Conservation (phyloP, 257 asterid species). For the Lavandula angustifolia region DNA sequence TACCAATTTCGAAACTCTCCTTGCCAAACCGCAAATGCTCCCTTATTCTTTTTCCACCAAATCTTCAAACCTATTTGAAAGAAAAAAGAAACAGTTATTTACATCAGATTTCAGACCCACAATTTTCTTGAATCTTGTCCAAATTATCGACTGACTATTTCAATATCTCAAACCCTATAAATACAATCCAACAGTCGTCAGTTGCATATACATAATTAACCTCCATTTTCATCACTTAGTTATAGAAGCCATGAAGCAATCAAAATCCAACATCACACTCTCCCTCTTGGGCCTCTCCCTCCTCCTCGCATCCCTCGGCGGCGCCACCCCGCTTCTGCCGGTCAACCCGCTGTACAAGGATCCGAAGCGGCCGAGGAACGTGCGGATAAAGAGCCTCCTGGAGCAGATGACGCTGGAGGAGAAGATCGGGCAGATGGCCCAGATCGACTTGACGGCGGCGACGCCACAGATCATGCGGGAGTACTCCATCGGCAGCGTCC, state of each 20-base stretch:
- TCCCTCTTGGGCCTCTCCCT: neutral
- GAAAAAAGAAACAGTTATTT: no score
- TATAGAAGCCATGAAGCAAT: neutral
- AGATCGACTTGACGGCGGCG: constrained; percentile 32
- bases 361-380: constrained; percentile 29
- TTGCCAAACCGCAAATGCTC: no score
- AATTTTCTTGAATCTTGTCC: no score
- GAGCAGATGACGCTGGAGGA: constrained; percentile 45
- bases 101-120: no score
- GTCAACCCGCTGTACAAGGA: constrained; percentile 36
- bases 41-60: no score
- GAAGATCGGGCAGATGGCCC: constrained; percentile 50
- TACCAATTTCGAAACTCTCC: no score
- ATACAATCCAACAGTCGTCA: no score
- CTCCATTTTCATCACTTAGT: no score
- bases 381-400: constrained; percentile 33
- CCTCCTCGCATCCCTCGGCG: constrained; percentile 13
- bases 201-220: no score
- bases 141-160: no score
- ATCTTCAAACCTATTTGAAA: no score
- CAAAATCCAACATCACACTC: neutral
- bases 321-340: constrained; percentile 15
- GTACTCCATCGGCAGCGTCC: constrained; percentile 38
- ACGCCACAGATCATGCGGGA: constrained; percentile 36
- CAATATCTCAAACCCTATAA: no score